Evolutionary conservation across 805 yeast genomes (phyloP).

Genomic region (Jamesozyma gamospora): DNA sequence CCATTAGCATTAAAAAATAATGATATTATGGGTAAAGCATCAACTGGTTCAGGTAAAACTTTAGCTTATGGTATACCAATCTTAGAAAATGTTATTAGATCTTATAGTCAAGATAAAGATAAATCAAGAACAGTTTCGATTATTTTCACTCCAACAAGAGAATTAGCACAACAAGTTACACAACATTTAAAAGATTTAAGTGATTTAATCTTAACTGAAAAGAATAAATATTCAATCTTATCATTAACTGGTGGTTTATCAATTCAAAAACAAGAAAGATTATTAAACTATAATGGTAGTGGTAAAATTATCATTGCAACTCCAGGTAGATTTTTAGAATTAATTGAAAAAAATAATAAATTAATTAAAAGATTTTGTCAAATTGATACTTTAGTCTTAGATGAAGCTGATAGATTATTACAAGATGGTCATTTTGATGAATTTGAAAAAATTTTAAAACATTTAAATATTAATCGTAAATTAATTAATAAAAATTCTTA

Average conservation of each 20-base stretch:
- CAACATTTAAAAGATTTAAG: slow-evolving; percentile 55
- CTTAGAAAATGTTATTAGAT: slow-evolving; percentile 45
- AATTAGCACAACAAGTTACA: slow-evolving; percentile 86
- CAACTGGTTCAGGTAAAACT: slow-evolving; percentile 97
- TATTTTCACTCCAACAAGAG: slow-evolving; percentile 92
- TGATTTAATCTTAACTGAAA: slow-evolving; percentile 28
- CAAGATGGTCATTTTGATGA: slow-evolving; percentile 97
- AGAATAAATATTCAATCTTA: slow-evolving; percentile 51
- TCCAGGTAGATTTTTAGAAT: slow-evolving; percentile 85
- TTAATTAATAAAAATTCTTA: slow-evolving; percentile 29
- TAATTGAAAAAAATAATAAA: slow-evolving; percentile 51
- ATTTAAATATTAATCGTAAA: slow-evolving; percentile 37
- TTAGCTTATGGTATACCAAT: slow-evolving; percentile 92
- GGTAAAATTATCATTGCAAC: slow-evolving; percentile 78
- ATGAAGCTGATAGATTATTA: slow-evolving; percentile 90
- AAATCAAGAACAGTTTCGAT: slow-evolving; percentile 49
- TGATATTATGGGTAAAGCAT: slow-evolving; percentile 91
- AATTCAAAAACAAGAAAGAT: slow-evolving; percentile 83
- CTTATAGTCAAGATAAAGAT: slow-evolving; percentile 7
- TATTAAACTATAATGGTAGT: slow-evolving; percentile 57
- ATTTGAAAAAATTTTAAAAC: slow-evolving; percentile 66
- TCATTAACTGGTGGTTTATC: slow-evolving; percentile 92
- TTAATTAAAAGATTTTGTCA: slow-evolving; percentile 34
- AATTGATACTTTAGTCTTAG: slow-evolving; percentile 55
- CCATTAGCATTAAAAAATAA: slow-evolving; percentile 63